Base-by-base conservation (phyloP, 345 rosid genomes). In the Lepidium sativum region DNA sequence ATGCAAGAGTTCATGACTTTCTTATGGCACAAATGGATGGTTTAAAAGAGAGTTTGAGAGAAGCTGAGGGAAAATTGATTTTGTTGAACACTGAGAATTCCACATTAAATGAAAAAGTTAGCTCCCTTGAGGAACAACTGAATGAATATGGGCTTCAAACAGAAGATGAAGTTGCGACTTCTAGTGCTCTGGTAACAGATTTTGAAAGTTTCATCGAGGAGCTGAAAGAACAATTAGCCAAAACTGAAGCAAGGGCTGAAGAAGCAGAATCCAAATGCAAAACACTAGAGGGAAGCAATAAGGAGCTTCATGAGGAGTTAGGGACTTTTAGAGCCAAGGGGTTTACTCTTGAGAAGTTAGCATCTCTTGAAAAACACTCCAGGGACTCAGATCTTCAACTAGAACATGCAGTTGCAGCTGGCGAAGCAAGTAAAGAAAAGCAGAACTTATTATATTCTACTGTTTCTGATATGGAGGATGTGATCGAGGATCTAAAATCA, bases 391-490 rank as follows among this genome's bases (percentile, higher is more conserved):
- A 89, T 69, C 79, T 79, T 62, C 81, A 42, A 63, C 78, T 90
- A 50, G 88, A 88, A 60, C 84, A 65, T 79, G 97, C 96, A 8
- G 77, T 82, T 63, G 99, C 92, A 41, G 86, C 89, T 63, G 72
- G 78, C 9, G 97, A 90, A 77, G 97, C 99, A 59, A 79, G 92
- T 65, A 84, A 83, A 74, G 99, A 94, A 79, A 86, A 85, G 71
- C 84, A 84, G 77, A 76, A 18, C 42, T 79, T 94, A 85, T 72
- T 87, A 63, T 70, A 79, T 67, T 65, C 85, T 61, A 80, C 95
- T 9, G 85, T 94, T 64, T 54, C 61, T 55, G 97, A 94, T 73
- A 94, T 90, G 99, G 97, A 86, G 63, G 75, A 71, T 69, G 63
- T 84, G 73, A 94, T 94, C 8, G 88, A 84, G 72, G 85, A 80